phyloP scores from a whole-genome alignment of 1,284 basidiomycete genomes.

The Mixia osmundae region DNA sequence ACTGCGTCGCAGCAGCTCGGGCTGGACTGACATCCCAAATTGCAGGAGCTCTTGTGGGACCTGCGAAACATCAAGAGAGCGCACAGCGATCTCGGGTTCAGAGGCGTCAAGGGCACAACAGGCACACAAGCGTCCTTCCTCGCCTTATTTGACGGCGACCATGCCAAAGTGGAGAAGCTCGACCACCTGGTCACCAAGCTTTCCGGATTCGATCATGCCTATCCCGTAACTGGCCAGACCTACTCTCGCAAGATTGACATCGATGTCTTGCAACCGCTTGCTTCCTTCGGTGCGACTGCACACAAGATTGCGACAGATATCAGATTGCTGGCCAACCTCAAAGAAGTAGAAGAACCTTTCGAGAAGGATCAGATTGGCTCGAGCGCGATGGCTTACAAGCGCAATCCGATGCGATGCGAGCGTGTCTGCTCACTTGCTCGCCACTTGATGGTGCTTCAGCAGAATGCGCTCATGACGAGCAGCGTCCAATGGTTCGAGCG shows the following conservation, averaged over 20 bases:
- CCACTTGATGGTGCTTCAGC: constrained; percentile 76
- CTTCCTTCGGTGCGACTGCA: constrained; percentile 79
- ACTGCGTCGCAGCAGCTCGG: not conserved
- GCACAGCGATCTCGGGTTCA: constrained; percentile 81
- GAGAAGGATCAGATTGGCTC: constrained; percentile 95
- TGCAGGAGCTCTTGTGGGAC: constrained; percentile 82
- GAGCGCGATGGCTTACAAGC: constrained; percentile 85
- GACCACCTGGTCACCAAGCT: constrained; percentile 74
- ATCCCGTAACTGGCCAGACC: constrained; percentile 94
- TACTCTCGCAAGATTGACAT: constrained; percentile 96
- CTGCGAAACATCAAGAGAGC: constrained; percentile 78
- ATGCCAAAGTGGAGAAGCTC: constrained; percentile 75
- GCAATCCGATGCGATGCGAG: constrained; percentile 98
- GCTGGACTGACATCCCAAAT: not conserved
- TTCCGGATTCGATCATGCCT: constrained; percentile 76
- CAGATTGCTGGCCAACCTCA: constrained; percentile 70
- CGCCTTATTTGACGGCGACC: constrained; percentile 73
- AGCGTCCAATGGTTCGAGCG: constrained; percentile 92
- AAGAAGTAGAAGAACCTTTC: constrained; percentile 98
- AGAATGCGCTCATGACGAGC: constrained; percentile 77
- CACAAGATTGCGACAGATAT: constrained; percentile 97
- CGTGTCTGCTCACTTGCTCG: constrained; percentile 84
- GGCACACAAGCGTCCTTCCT: constrained; percentile 95
- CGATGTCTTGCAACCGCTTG: constrained; percentile 65
- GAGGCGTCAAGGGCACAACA: constrained; percentile 96